Evolutionary conservation across 306 rosid genomes (phyloP), one percentile per base, ranked within the genome.

Genomic region (Boehmeria nivea): DNA sequence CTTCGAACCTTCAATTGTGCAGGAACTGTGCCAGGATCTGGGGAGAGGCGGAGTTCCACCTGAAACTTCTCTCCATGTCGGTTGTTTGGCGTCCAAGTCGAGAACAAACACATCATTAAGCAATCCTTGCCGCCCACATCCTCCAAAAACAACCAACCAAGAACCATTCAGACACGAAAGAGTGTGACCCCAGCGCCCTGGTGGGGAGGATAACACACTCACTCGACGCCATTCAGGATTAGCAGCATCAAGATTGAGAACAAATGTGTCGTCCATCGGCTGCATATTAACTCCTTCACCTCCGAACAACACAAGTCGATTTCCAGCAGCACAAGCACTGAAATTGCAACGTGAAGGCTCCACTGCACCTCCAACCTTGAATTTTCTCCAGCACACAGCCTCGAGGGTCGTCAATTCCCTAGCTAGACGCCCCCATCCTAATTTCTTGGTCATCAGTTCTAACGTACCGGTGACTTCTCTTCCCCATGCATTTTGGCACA

Each of bases 141-240:
- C 99, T 26, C 99, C 99, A 22, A 91, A 91, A 43, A 91, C 87
- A 21, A 91, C 88, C 38, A 91, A 71, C 96, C 87, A 87, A 49
- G 99, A 91, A 67, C 83, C 85, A 46, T 91, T 83, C 44, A 91
- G 59, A 66, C 95, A 84, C 3, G 99, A 87, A 26, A 91, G 87
- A 0, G 95, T 91, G 76, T 91, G 99, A 61, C 99, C 99, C 96
- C 99, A 91, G 6, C 96, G 82, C 33, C 99, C 99, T 0, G 99
- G 99, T n/a, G 99, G 99, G 47, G 99, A 87, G 59, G 93, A 78
- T 76, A 80, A 74, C 65, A 91, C 96, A 6, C 78, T 85, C 52
- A 91, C 76, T 77, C 89, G 76, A 49, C 78, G 62, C 99, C 99
- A 91, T 72, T 81, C 83, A 4, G 95, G 96, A 71, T 83, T 73